Percentiles rank a stretch among this genome's conserved stretches.
These are phyloP conservation scores for Botryotinia convoluta DNA, from an alignment of 2,329 filamentous ascomycete genomes.

Conservation along the genomic window DNA sequence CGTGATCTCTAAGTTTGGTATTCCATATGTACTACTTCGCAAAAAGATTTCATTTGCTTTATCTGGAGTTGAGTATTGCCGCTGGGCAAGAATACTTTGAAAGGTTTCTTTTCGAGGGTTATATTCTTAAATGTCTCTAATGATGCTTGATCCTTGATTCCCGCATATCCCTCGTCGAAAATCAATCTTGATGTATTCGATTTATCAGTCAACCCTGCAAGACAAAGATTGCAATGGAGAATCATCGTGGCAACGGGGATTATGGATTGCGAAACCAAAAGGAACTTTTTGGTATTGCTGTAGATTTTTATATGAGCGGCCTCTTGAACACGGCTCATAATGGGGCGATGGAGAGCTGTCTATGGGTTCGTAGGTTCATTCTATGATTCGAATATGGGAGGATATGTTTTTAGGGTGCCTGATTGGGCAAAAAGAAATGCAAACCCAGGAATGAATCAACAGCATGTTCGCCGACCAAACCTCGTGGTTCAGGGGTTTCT, in stretches of 20 bases:
- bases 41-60: neutral
- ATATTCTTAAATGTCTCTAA: slow-evolving; percentile 1
- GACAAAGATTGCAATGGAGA: neutral
- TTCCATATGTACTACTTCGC: neutral
- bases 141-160: slow-evolving; percentile 18
- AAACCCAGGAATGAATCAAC: neutral
- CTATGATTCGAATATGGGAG: neutral
- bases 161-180: slow-evolving; percentile 19
- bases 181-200: neutral
- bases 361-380: slow-evolving; percentile 1
- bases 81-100: neutral
- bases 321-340: slow-evolving; percentile 5
- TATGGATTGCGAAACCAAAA: slow-evolving; percentile 5
- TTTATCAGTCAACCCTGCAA: slow-evolving; percentile 13
- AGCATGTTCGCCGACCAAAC: slow-evolving; percentile 18
- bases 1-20: neutral
- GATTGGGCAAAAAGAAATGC: neutral
- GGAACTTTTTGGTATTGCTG: neutral
- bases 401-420: neutral
- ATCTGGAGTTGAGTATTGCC: neutral
- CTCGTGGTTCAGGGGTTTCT: slow-evolving; percentile 8
- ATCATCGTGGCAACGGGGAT: slow-evolving; percentile 19
- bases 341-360: slow-evolving; percentile 7
- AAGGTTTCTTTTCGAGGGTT: neutral
- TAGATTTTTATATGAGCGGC: neutral